These are phyloP conservation scores for Daldinia vernicosa DNA, from an alignment of 495 filamentous ascomycete species.

Conservation along the genomic window DNA sequence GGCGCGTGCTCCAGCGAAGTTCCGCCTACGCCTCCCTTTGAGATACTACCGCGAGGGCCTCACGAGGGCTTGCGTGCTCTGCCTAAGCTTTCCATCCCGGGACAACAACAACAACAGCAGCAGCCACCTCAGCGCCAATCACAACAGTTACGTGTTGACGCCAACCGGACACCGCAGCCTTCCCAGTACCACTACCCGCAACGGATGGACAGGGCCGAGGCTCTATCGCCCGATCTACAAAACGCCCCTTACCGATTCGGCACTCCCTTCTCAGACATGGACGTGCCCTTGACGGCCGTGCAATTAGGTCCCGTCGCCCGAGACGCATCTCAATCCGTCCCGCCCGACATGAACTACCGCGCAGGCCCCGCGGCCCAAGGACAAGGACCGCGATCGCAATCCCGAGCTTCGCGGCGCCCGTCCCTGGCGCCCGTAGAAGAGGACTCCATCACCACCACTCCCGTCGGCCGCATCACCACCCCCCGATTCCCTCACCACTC, in stretches of 20 bases:
- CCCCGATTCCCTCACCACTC: slow-evolving; percentile 36
- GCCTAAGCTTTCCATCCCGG: slow-evolving; percentile 67
- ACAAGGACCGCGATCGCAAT: slow-evolving; percentile 56
- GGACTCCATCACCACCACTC: slow-evolving; percentile 46
- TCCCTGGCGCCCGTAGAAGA: slow-evolving; percentile 68
- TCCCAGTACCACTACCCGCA: slow-evolving; percentile 51
- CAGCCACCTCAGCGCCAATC: slow-evolving; percentile 25
- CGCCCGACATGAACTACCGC: slow-evolving; percentile 87
- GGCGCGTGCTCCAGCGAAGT: slow-evolving; percentile 61
- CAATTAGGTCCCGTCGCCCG: slow-evolving; percentile 74
- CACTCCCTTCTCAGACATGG: slow-evolving; percentile 88
- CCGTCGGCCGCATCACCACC: slow-evolving; percentile 45
- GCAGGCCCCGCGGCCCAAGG: slow-evolving; percentile 38
- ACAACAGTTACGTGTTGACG: slow-evolving; percentile 12
- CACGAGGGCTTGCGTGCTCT: slow-evolving; percentile 63
- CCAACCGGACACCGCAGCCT: slow-evolving; percentile 37
- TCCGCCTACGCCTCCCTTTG: slow-evolving; percentile 64
- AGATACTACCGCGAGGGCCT: slow-evolving; percentile 57
- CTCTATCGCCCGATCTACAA: slow-evolving; percentile 58
- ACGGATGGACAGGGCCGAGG: slow-evolving; percentile 61
- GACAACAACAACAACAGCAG: slow-evolving; percentile 42
- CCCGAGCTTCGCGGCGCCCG: slow-evolving; percentile 65
- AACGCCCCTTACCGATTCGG: slow-evolving; percentile 72
- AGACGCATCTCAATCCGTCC: slow-evolving; percentile 84
- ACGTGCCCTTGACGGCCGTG: slow-evolving; percentile 83